Evolutionary conservation across 495 filamentous ascomycete species (phyloP), one percentile per base, ranked within the genome.

Genomic region (Penicillium dipodomyicola): DNA sequence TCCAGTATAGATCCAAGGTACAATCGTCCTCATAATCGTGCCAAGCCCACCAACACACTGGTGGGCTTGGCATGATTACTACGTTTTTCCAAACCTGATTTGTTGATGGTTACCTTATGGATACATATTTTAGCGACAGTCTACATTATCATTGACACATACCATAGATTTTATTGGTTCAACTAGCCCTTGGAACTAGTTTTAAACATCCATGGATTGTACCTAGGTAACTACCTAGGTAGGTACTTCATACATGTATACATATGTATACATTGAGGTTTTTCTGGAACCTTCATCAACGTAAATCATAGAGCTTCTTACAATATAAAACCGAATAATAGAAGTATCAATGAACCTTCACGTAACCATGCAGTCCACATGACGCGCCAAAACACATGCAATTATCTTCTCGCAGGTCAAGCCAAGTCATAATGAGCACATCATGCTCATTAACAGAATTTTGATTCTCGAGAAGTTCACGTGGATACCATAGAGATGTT

Each of bases 1-100:
- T 4, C 4, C 19, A 39, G 25, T 37, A 56, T 53, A 37, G 5
- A 54, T 37, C 42, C 52, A 54, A 39, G 52, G 52, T 11, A 49
- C 54, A 56, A 22, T 30, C 27, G 4, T 46, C 11, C 12, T 25
- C 35, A 29, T 20, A 6, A 7, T 30, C n/a, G n/a, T n/a, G n/a
- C n/a, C n/a, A n/a, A n/a, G n/a, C n/a, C n/a, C n/a, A n/a, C n/a
- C n/a, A n/a, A n/a, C n/a, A n/a, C n/a, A n/a, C n/a, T n/a, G n/a
- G n/a, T n/a, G n/a, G n/a, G n/a, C n/a, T n/a, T n/a, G n/a, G n/a
- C n/a, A n/a, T n/a, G n/a, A n/a, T n/a, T n/a, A n/a, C n/a, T 14
- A 15, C 2, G 60, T 53, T 17, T 17, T 27, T 4, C 2, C 35
- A 39, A 39, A 3, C 22, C 7, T 35, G 30, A 32, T 44, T 45